Percentiles rank a stretch among this genome's conserved stretches.
Evolutionary conservation across 2,329 filamentous ascomycete genomes (phyloP).

Genomic region (Thyridium curvatum): DNA sequence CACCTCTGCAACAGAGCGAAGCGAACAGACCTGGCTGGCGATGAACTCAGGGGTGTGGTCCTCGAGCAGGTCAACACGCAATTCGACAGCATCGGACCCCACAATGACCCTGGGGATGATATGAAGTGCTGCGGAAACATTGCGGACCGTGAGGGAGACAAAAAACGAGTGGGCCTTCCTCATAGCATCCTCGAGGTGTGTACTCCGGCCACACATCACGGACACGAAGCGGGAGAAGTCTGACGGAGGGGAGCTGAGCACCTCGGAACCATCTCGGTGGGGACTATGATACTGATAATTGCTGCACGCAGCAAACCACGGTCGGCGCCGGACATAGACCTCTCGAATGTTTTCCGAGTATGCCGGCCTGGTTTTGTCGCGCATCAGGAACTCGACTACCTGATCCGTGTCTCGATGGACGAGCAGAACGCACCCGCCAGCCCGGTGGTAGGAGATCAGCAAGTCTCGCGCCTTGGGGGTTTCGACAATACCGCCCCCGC

Average conservation of each 20-base stretch:
- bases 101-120: slow-evolving; percentile 68
- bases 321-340: slow-evolving; percentile 83
- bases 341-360: slow-evolving; percentile 89
- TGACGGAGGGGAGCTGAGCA: slow-evolving; percentile 36
- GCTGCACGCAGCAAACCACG: slow-evolving; percentile 88
- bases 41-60: slow-evolving; percentile 74
- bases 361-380: slow-evolving; percentile 85
- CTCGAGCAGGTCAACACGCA: slow-evolving; percentile 84
- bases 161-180: slow-evolving; percentile 80
- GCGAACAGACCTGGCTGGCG: slow-evolving; percentile 70
- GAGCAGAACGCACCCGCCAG: slow-evolving; percentile 69
- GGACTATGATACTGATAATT: slow-evolving; percentile 92
- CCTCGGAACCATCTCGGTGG: slow-evolving; percentile 36
- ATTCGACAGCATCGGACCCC: slow-evolving; percentile 86
- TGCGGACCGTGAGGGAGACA: slow-evolving; percentile 79
- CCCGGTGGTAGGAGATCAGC: slow-evolving; percentile 65
- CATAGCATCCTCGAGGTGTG: slow-evolving; percentile 48
- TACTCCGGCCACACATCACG: slow-evolving; percentile 55
- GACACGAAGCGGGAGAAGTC: slow-evolving; percentile 71
- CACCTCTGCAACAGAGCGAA: slow-evolving; percentile 65
- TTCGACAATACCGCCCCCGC: slow-evolving; percentile 90
- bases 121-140: slow-evolving; percentile 56
- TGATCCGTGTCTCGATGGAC: slow-evolving; percentile 84
- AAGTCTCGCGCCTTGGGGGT: slow-evolving; percentile 71
- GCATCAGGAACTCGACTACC: slow-evolving; percentile 80